Evolutionary conservation across 805 yeast species (phyloP), one percentile per base, ranked within the genome.

Genomic region (Ogataea paradorogensis): DNA sequence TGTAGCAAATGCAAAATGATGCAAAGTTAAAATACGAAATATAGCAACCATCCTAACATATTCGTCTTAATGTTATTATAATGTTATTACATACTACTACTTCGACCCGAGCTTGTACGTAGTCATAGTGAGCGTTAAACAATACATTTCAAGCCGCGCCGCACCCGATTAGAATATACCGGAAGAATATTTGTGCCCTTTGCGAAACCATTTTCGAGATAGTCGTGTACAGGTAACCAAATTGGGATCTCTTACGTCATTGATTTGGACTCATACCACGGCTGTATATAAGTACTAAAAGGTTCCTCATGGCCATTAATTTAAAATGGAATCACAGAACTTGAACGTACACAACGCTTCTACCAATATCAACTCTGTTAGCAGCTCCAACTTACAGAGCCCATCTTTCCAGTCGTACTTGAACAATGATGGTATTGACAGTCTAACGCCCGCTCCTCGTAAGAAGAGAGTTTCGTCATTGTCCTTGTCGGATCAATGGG

Each of bases 401-500:
- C 48, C 55, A 11, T 26, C 51, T 8, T 53, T 52, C 29, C 54
- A 50, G 35, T 79, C 87, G 9, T 81, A 75, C 52, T 70, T 83
- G 46, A 82, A 83, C 53, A 82, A 81, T 48, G 89, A 83, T 55
- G 86, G 85, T 16, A 82, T 83, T 15, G 89, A 82, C 55, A 73
- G 74, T 40, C 62, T 83, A 55, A 73, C 72, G 38, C 90, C 90
- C 3, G 67, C 72, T 37, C 67, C 76, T 7, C 70, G 85, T 58
- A 78, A 73, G 50, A 78, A 79, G 55, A 63, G 82, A 30, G 84
- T 80, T 7, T 77, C 84, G 9, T 78, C 84, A 24, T 59, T 83
- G 28, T 82, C 89, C 15, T 66, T 83, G 32, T 74, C 84, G 4
- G 91, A 83, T 57, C 87, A 82, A 56, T 82, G 87, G 85, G 78